These are phyloP conservation scores for Cercospora janseana DNA, from an alignment of 2,329 filamentous ascomycete species.

Conservation along the genomic window DNA sequence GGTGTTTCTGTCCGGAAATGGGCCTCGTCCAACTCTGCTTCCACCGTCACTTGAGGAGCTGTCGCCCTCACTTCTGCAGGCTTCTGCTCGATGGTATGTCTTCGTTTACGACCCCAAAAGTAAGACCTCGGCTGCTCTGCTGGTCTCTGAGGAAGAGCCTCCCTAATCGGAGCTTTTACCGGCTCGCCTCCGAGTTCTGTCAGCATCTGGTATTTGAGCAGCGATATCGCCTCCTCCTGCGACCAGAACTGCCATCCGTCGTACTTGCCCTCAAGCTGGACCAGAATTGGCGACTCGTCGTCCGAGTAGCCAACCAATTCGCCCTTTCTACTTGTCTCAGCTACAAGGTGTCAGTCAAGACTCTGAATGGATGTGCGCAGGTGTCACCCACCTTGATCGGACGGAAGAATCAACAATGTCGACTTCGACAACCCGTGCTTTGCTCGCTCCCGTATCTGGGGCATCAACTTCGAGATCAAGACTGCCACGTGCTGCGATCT, in stretches of 20 bases:
- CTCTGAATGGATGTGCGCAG: not conserved
- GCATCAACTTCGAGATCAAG: slow-evolving; percentile 30
- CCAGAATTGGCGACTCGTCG: slow-evolving; percentile 29
- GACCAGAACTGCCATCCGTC: slow-evolving; percentile 37
- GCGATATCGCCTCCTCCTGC: slow-evolving; percentile 32
- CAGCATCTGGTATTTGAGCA: slow-evolving; percentile 29
- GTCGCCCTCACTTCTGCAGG: slow-evolving; percentile 2
- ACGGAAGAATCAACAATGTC: slow-evolving; percentile 35
- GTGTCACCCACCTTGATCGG: slow-evolving; percentile 33
- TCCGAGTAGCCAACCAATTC: slow-evolving; percentile 30
- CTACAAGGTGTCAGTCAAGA: slow-evolving; percentile 18
- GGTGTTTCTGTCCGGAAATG: slow-evolving; percentile 45
- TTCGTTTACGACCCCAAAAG: slow-evolving; percentile 26
- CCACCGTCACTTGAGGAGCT: slow-evolving; percentile 25
- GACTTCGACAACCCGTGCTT: slow-evolving; percentile 32
- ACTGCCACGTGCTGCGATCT: slow-evolving; percentile 36
- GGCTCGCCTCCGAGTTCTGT: slow-evolving; percentile 22
- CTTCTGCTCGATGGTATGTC: slow-evolving; percentile 13
- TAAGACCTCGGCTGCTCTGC: slow-evolving; percentile 17
- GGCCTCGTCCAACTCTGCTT: slow-evolving; percentile 41
- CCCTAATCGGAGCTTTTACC: not conserved
- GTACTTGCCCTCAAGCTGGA: slow-evolving; percentile 33
- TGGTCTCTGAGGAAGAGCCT: slow-evolving; percentile 16
- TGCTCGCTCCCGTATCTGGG: slow-evolving; percentile 30
- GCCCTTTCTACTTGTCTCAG: slow-evolving; percentile 24